Base-by-base conservation (phyloP, 352 stramenopile genomes). In the Blastocystis sp. region DNA sequence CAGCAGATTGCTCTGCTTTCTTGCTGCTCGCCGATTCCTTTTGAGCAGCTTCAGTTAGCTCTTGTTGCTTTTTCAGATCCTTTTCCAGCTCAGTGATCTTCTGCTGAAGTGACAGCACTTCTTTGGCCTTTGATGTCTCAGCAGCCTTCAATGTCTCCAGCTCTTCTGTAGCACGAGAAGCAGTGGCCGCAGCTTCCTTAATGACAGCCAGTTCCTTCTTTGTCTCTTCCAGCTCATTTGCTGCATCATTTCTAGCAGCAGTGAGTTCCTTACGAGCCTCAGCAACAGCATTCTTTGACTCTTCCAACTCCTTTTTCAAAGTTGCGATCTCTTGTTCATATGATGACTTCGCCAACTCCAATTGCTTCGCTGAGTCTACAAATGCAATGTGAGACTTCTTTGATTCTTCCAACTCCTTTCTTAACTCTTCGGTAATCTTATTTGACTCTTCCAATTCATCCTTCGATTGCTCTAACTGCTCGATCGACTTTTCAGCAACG, bases 21-120 rank as follows among this genome's bases (percentile, higher is more conserved):
- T 84, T 64, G 63, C 89, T 90, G 3, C 39, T 29, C 50, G 90
- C 68, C 45, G 54, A 80, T 7, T 88, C 37, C 79, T 91, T 91
- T 68, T 91, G 90, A 41, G 29, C 54, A 45, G 70, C 23, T 8
- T 87, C 76, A 29, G 76, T 84, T 11, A 26, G 26, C 39, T 43
- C 20, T 41, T 73, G 20, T 39, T 73, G 62, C 62, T 47, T 15
- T 39, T 73, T 73, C 62, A 20, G 8, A 39, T 41, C 62, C 73
- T 84, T 84, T 34, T 84, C 73, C 34, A 53, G 43, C 15, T 7
- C 77, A 3, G 79, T 50, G 15, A 62, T 34, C 9, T 89, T 84
- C 82, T 89, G 55, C 62, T 79, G 79, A 47, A 76, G 61, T 13
- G 88, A 41, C n/a, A 63, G 26, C n/a, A 73, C 29, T 37, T 73